These are phyloP conservation scores for Xerocomus potaroensis DNA, from an alignment of 768 basidiomycete species.

Conservation along the genomic window DNA sequence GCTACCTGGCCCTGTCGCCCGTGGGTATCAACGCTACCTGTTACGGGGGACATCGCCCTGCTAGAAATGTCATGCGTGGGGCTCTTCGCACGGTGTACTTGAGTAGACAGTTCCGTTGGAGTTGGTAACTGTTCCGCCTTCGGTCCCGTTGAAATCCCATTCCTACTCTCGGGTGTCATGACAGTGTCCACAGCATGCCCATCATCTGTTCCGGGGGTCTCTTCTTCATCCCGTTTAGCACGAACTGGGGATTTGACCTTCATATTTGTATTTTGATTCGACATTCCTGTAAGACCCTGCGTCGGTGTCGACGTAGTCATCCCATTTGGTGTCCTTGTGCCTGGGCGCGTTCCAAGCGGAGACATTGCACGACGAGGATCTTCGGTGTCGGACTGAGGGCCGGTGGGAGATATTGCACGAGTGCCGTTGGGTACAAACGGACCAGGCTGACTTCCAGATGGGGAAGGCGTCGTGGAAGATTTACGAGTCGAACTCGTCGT, in stretches of 20 bases:
- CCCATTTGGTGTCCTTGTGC: conserved; percentile 33
- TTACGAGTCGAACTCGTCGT: conserved; percentile 40
- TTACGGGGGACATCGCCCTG: conserved; percentile 61
- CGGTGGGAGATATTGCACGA: conserved; percentile 66
- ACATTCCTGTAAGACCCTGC: conserved; percentile 9
- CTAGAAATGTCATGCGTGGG: conserved; percentile 42
- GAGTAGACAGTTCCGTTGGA: conserved; percentile 41
- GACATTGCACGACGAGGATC: conserved; percentile 66
- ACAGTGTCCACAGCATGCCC: conserved; percentile 45
- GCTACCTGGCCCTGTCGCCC: conserved; percentile 30
- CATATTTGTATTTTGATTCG: conserved; percentile 27
- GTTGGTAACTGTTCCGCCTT: conserved; percentile 49
- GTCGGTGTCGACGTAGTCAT: conserved; percentile 6
- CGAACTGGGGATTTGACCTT: conserved; percentile 53
- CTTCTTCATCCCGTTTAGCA: conserved; percentile 42
- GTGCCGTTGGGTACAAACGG: conserved; percentile 29
- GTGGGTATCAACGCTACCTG: conserved; percentile 23
- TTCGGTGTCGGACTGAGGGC: conserved; percentile 45
- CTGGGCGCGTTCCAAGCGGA: conserved; percentile 47
- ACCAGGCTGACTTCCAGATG: conserved; percentile 25
- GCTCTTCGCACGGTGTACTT: conserved; percentile 48
- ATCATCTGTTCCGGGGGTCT: conserved; percentile 42
- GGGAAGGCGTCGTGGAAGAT: conserved; percentile 40
- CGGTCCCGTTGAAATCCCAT: conserved; percentile 24
- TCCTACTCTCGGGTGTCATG: conserved; percentile 37